A percentile compares a stretch with the other conserved stretches of the same genome.
Evolutionary conservation across 1,284 basidiomycete genomes (phyloP).

Genomic region (Malassezia slooffiae): DNA sequence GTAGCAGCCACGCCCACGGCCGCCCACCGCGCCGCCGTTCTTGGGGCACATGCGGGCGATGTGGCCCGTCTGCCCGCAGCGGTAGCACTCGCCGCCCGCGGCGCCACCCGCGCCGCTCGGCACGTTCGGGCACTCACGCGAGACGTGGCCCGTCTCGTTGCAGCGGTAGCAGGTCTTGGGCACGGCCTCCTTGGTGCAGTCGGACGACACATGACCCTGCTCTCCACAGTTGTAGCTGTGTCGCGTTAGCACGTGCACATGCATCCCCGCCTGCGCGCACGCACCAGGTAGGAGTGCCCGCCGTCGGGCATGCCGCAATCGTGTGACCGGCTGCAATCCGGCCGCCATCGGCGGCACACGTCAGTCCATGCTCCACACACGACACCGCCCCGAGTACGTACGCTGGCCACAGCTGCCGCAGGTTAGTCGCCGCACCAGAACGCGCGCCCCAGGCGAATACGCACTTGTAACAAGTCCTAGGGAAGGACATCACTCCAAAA

Average conservation of each 20-base stretch:
- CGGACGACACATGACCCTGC: slow-evolving; percentile 37
- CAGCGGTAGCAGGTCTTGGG: slow-evolving; percentile 45
- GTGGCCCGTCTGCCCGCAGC: slow-evolving; percentile 26
- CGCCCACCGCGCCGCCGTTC: slow-evolving; percentile 18
- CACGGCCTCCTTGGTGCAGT: slow-evolving; percentile 36
- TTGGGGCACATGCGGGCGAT: slow-evolving; percentile 38
- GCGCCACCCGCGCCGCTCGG: slow-evolving; percentile 18
- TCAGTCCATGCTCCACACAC: slow-evolving; percentile 1
- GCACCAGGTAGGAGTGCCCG: slow-evolving; percentile 38
- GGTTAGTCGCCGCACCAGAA: too few relatives aligned
- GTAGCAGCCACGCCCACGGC: slow-evolving; percentile 30
- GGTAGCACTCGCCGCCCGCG: slow-evolving; percentile 37
- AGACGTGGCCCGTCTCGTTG: slow-evolving; percentile 38
- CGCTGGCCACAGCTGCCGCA: slow-evolving; percentile 18
- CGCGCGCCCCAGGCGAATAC: too few relatives aligned
- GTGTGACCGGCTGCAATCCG: slow-evolving; percentile 34
- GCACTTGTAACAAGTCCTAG: slow-evolving; percentile 17
- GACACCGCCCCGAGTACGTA: slow-evolving; percentile 11
- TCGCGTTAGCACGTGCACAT: background rate
- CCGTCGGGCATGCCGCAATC: slow-evolving; percentile 37
- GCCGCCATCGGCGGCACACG: background rate
- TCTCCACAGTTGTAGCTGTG: slow-evolving; percentile 35
- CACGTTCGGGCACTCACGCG: slow-evolving; percentile 38
- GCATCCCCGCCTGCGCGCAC: too few relatives aligned
- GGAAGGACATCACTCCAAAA: slow-evolving; percentile 14